Evolutionary conservation across 2,329 filamentous ascomycete species (phyloP).

Genomic region (Pestalotiopsis sp.): DNA sequence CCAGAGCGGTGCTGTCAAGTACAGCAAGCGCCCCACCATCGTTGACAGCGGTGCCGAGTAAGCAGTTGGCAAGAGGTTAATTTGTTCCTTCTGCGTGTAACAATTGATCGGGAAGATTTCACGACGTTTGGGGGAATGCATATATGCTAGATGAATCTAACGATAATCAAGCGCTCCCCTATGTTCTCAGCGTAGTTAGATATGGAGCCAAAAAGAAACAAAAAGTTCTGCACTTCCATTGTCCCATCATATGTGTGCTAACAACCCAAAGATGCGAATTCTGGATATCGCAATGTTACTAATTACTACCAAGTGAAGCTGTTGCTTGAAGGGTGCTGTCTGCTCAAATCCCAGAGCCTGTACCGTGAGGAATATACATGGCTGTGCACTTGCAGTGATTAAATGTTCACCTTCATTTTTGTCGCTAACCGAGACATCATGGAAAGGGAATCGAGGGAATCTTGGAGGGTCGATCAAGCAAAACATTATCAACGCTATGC

Average conservation of each 20-base stretch:
- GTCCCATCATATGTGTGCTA: too few species aligned
- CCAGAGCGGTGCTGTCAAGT: slow-evolving; percentile 56
- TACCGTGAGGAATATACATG: too few species aligned
- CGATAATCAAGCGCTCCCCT: neutral
- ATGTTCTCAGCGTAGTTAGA: slow-evolving; percentile 2
- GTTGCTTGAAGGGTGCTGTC: too few species aligned
- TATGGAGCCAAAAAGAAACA: slow-evolving; percentile 3
- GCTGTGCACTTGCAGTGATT: too few species aligned
- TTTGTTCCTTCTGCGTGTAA: slow-evolving; percentile 20
- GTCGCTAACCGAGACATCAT: too few species aligned
- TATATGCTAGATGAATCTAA: neutral
- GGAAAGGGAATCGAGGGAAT: neutral
- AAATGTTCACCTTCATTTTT: too few species aligned
- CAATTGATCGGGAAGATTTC: slow-evolving; percentile 15
- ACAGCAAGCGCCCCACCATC: slow-evolving; percentile 61
- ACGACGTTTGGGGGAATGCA: slow-evolving; percentile 16
- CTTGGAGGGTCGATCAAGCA: neutral
- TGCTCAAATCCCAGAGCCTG: too few species aligned
- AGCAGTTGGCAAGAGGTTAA: slow-evolving; percentile 21
- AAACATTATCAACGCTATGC: neutral
- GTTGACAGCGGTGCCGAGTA: slow-evolving; percentile 53
- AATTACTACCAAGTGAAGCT: too few species aligned
- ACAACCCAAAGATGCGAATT: too few species aligned
- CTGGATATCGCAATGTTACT: too few species aligned
- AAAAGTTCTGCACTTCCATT: neutral